A percentile compares a stretch with the other conserved stretches of the same genome.
Conservation (phyloP, 306 rosid genomes). For the Fagus crenata region DNA sequence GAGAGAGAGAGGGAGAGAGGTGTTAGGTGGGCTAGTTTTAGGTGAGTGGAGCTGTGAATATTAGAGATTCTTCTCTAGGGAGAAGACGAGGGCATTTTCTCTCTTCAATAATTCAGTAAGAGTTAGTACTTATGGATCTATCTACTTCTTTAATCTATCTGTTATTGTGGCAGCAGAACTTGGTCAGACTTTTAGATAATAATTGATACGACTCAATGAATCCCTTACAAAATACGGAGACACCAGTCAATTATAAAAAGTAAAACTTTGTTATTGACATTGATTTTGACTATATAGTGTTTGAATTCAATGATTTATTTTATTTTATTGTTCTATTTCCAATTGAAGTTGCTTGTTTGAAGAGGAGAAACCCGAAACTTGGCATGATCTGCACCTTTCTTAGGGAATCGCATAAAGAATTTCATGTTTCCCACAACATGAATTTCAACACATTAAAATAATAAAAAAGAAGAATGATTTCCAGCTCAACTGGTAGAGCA, state of each 20-base stretch:
- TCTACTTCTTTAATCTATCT: slow-evolving; percentile 45
- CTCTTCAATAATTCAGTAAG: slow-evolving; percentile 51
- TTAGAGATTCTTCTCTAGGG: slow-evolving; percentile 50
- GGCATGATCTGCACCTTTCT: background rate
- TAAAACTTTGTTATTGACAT: slow-evolving; percentile 19
- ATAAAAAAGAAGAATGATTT: background rate
- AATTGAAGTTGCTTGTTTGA: background rate
- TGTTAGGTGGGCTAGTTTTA: slow-evolving; percentile 45
- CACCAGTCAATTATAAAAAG: slow-evolving; percentile 14
- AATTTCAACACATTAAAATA: background rate
- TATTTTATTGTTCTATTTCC: background rate
- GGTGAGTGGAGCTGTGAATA: slow-evolving; percentile 32
- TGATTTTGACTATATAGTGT: background rate
- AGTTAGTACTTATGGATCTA: slow-evolving; percentile 46
- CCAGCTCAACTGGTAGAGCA: background rate
- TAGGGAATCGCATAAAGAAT: background rate
- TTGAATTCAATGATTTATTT: background rate
- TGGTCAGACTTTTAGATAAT: slow-evolving; percentile 43
- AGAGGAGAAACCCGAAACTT: background rate
- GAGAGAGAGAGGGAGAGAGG: slow-evolving; percentile 21
- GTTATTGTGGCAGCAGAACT: slow-evolving; percentile 50
- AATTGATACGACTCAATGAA: slow-evolving; percentile 34
- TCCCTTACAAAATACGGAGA: slow-evolving; percentile 31
- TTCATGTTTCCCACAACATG: slow-evolving; percentile 6
- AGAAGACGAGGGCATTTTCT: slow-evolving; percentile 38